Evolutionary conservation across 129 eudicot genomes (phyloP), one percentile per base, ranked within the genome.

Genomic region (Artemisia argyi): DNA sequence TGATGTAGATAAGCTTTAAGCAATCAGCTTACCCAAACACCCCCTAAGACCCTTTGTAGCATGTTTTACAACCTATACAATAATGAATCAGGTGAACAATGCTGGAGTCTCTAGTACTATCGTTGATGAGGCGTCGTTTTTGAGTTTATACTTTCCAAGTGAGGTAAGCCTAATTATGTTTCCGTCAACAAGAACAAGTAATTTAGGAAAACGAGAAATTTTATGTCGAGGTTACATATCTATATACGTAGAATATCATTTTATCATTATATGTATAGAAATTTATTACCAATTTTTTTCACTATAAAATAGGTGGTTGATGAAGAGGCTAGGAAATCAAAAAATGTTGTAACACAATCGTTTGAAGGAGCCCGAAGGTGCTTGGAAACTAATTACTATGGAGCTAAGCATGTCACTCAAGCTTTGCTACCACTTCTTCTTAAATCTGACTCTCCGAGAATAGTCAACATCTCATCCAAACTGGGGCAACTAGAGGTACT

Each of bases 401-500:
- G 83, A 46, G 71, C 66, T 51, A 83, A 83, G 24, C 71, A 62
- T 51, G 73, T 75, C 72, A 69, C 78, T 59, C 68, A 83, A 75
- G 78, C 78, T 18, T 81, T 83, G 42, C 42, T 83, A 17, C 56
- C 87, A 14, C 78, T 83, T 65, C 68, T 83, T 18, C 76, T 54
- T 39, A 69, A 74, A 59, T 83, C 87, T 14, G 15, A 22, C 18
- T 78, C 83, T 42, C 67, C 86, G 11, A 75, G 71, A 65, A 19
- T 83, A 20, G 83, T 83, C 44, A 83, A 83, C 79, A 8, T 83
- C 52, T 83, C 87, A 12, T 78, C 83, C 75, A 58, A 65, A 28
- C 42, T 79, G 52, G 83, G 87, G 3, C 75, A 69, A 53, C 72
- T 79, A 28, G 46, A 83, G 67, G 87, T 79, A 78, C 28, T 8